Evolutionary conservation across 768 basidiomycete genomes (phyloP), one percentile per base, ranked within the genome.

Genomic region (Lactarius deliciosus): DNA sequence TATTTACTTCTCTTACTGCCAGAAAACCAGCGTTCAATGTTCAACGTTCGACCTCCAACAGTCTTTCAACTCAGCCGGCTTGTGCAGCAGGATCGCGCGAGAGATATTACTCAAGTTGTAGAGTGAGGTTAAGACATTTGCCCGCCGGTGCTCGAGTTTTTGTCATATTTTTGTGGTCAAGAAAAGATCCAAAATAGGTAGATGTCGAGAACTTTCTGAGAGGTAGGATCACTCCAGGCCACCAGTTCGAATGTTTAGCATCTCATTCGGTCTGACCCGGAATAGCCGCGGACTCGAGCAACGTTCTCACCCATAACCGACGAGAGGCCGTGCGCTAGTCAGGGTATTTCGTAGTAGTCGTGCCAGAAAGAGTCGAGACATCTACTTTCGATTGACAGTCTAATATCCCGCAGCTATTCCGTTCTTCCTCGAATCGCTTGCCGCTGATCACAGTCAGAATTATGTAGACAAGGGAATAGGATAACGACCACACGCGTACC

Each of bases 381-480:
- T 61, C 41, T 61, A 40, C 50, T 32, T 34, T 25, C 36, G 34
- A 15, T 18, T 47, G 41, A 18, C 36, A 45, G 25, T 25, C 76
- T 73, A 93, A 77, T 95, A 96, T 3, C 91, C 95, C 57, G 91
- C 87, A 5, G 95, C 91, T 50, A 94, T 83, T n/a, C 94, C 94
- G 69, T 94, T 91, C 81, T 96, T 96, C 74, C 94, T 84, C 22
- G 91, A 93, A 76, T 97, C 95, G 74, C 91, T 93, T 10, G 92
- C 90, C 68, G 92, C 94, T 91, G 70, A 54, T 43, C 30, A 30
- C 43, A 20, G 40, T 47, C 40, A 57, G 70, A 36, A 71, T 56
- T 3, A 36, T 47, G 32, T 18, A 56, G 30, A 58, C n/a, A 16
- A 11, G 13, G 53, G 32, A 32, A 47, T 15, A 7, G 18, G 41